Conservation (phyloP, 345 rosid genomes). For the Syzygium aqueum region DNA sequence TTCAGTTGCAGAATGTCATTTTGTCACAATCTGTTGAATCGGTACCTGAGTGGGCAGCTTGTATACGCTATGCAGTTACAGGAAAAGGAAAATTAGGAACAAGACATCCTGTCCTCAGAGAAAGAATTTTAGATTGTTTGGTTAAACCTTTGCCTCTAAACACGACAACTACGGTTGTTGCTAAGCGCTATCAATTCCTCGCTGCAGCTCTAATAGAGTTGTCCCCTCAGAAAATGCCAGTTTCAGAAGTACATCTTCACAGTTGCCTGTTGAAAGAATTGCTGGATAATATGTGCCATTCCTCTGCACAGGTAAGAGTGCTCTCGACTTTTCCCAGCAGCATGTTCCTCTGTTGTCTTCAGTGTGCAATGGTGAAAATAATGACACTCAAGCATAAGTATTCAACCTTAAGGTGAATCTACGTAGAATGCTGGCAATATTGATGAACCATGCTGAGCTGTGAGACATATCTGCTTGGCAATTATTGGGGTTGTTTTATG, state of each 20-base stretch:
- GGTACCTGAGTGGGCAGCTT: slow-evolving; percentile 95
- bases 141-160: slow-evolving; percentile 69
- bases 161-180: slow-evolving; percentile 77
- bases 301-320: slow-evolving; percentile 86
- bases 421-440: neutral
- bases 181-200: slow-evolving; percentile 93
- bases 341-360: neutral
- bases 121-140: slow-evolving; percentile 73
- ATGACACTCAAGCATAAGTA: neutral
- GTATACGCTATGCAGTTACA: slow-evolving; percentile 96
- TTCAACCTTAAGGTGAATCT: neutral
- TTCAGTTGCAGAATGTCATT: slow-evolving; percentile 69
- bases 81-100: slow-evolving; percentile 96
- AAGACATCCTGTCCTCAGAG: slow-evolving; percentile 68
- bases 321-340: neutral
- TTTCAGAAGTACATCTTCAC: slow-evolving; percentile 66
- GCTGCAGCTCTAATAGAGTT: slow-evolving; percentile 84
- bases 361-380: neutral
- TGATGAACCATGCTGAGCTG: neutral
- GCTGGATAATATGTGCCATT: slow-evolving; percentile 82
- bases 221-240: slow-evolving; percentile 81
- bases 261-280: slow-evolving; percentile 62
- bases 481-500: neutral
- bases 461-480: neutral
- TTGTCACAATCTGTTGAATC: slow-evolving; percentile 90